These are phyloP conservation scores for Thermochaetoides thermophila DNA, from an alignment of 495 filamentous ascomycete genomes.

Conservation along the genomic window DNA sequence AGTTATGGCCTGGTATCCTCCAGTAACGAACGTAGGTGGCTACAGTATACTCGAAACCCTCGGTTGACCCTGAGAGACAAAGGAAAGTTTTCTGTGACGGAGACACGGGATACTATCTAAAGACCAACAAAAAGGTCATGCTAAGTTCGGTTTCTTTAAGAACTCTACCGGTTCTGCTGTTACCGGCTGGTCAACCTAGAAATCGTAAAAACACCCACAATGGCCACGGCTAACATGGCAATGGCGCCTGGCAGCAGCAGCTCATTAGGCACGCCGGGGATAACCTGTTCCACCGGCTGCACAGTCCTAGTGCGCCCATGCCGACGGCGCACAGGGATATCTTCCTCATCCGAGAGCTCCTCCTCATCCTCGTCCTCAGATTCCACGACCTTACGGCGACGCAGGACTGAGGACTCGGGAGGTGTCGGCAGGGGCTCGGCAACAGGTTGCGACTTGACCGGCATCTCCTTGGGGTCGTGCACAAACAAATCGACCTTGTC, in stretches of 20 bases:
- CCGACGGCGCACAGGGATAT: constrained; percentile 29
- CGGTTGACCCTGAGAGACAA: too few relatives aligned
- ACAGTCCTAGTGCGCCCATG: constrained; percentile 19
- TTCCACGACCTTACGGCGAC: constrained; percentile 41
- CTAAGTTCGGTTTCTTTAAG: too few relatives aligned
- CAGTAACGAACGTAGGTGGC: too few relatives aligned
- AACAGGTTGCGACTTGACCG: too few relatives aligned
- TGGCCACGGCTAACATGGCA: constrained; percentile 85
- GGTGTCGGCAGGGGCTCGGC: constrained; percentile 47
- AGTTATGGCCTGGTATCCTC: too few relatives aligned
- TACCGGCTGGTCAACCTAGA: constrained; percentile 58
- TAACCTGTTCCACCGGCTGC: constrained; percentile 55
- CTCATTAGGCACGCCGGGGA: constrained; percentile 89
- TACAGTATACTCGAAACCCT: too few relatives aligned
- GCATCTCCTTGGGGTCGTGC: constrained; percentile 78
- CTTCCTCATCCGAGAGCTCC: constrained; percentile 47
- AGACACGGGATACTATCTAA: too few relatives aligned
- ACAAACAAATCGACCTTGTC: constrained; percentile 98
- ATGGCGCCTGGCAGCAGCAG: constrained; percentile 85
- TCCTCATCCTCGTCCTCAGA: constrained; percentile 41
- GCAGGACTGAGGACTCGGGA: constrained; percentile 37
- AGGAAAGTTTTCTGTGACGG: too few relatives aligned
- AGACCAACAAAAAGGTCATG: too few relatives aligned
- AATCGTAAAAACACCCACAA: constrained; percentile 85
- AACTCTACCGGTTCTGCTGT: constrained; percentile 7